These are phyloP conservation scores for Pseudoturritis turrita DNA, from an alignment of 345 rosid species.

Conservation along the genomic window DNA sequence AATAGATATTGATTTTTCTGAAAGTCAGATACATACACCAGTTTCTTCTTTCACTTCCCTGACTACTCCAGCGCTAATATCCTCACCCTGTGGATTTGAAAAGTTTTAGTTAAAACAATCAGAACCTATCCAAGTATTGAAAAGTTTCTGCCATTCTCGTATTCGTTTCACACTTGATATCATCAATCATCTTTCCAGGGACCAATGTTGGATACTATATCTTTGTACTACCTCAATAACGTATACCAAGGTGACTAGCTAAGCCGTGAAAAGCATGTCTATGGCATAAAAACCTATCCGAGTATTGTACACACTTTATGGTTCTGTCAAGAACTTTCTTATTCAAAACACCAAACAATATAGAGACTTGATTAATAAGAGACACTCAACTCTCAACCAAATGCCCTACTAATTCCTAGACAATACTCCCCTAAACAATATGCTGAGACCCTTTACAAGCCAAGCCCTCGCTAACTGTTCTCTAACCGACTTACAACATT, in stretches of 20 bases:
- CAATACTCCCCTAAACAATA: too few relatives aligned
- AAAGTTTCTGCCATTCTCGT: not conserved
- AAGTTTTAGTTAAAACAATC: not conserved
- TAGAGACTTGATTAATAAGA: not conserved
- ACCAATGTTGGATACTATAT: not conserved
- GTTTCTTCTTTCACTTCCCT: slow-evolving; percentile 93
- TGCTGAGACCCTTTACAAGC: not conserved
- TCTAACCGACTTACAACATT: not conserved
- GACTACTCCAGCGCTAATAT: slow-evolving; percentile 50
- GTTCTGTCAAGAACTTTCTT: not conserved
- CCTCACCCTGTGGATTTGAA: slow-evolving; percentile 57
- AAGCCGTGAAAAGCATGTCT: not conserved
- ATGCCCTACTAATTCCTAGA: too few relatives aligned
- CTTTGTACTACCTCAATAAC: not conserved
- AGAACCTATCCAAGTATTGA: too few relatives aligned
- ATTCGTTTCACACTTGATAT: not conserved
- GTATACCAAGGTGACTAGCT: not conserved
- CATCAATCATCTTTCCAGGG: not conserved
- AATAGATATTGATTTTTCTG: not conserved
- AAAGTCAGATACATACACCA: slow-evolving; percentile 44
- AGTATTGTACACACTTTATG: not conserved
- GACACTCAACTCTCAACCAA: not conserved
- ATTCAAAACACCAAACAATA: not conserved
- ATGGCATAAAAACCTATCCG: not conserved
- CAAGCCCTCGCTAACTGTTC: not conserved